These are phyloP conservation scores for Xylogone sp. DNA, from an alignment of 2,329 filamentous ascomycete genomes.

Conservation along the genomic window DNA sequence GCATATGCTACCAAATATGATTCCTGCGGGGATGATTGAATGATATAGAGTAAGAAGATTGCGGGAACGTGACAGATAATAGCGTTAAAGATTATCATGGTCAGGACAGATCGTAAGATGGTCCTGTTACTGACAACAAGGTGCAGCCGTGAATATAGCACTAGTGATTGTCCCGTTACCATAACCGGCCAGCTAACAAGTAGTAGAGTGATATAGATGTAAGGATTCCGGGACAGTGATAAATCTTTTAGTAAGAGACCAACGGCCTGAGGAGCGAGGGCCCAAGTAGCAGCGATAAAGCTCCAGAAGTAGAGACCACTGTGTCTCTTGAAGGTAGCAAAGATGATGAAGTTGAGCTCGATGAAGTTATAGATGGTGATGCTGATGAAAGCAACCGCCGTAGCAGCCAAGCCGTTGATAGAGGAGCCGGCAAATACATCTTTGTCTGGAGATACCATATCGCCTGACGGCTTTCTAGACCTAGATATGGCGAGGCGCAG, in stretches of 20 bases:
- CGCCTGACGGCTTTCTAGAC: no score
- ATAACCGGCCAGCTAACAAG: constrained; percentile 39
- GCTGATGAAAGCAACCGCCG: neutral
- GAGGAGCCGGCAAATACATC: no score
- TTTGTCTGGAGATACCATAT: no score
- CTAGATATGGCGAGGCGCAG: no score
- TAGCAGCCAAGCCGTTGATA: no score
- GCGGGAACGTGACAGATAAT: constrained; percentile 40
- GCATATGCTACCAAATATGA: constrained; percentile 16
- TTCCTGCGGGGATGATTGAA: neutral
- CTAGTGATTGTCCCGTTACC: constrained; percentile 41
- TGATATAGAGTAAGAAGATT: constrained; percentile 40
- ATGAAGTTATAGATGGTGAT: constrained; percentile 10
- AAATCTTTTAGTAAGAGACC: constrained; percentile 42
- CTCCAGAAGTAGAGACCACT: constrained; percentile 12
- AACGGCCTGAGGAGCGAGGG: constrained; percentile 39
- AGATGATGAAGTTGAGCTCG: constrained; percentile 11
- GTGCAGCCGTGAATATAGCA: constrained; percentile 46
- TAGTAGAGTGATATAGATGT: constrained; percentile 37
- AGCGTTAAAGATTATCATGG: constrained; percentile 42
- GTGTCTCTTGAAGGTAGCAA: constrained; percentile 7
- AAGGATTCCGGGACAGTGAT: constrained; percentile 22
- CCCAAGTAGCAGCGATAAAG: constrained; percentile 15
- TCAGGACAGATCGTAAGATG: constrained; percentile 35
- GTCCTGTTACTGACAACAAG: constrained; percentile 36